Conservation (phyloP, 2,329 filamentous ascomycete genomes). For the Scedosporium apiospermum region DNA sequence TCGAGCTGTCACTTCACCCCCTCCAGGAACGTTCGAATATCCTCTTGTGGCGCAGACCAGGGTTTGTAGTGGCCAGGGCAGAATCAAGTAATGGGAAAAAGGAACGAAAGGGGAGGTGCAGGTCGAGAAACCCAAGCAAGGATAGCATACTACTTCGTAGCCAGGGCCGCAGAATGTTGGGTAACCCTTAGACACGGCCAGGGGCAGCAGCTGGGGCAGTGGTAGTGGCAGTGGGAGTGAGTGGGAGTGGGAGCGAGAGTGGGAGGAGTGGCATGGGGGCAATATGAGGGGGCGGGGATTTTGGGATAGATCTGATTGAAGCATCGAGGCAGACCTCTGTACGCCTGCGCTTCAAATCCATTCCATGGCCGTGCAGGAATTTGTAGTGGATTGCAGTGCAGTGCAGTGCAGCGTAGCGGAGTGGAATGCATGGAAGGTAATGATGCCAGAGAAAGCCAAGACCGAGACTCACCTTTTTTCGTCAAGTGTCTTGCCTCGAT, state of each 20-base stretch:
- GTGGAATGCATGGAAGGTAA: background rate
- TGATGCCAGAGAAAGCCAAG: background rate
- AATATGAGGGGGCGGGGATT: constrained; percentile 6
- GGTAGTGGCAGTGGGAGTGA: too few species aligned
- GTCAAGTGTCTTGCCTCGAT: background rate
- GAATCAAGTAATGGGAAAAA: background rate
- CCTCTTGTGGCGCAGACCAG: constrained; percentile 6
- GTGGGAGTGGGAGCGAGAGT: too few species aligned
- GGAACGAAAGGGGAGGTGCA: background rate
- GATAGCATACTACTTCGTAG: background rate
- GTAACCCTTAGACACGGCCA: background rate
- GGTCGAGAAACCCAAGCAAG: background rate
- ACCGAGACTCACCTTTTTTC: background rate
- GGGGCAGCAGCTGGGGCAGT: constrained; percentile 1
- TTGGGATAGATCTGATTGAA: constrained; percentile 1
- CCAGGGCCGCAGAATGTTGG: background rate
- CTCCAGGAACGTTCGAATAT: background rate
- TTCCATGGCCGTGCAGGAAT: too few species aligned
- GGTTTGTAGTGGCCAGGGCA: background rate
- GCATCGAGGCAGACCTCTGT: background rate
- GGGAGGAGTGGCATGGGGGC: constrained; percentile 11
- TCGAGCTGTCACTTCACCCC: background rate
- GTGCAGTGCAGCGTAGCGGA: too few species aligned
- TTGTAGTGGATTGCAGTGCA: too few species aligned
- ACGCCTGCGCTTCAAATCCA: background rate